phyloP scores from a whole-genome alignment of 2,329 filamentous ascomycete genomes.

The Graphilbum ipis-grandicollis region DNA sequence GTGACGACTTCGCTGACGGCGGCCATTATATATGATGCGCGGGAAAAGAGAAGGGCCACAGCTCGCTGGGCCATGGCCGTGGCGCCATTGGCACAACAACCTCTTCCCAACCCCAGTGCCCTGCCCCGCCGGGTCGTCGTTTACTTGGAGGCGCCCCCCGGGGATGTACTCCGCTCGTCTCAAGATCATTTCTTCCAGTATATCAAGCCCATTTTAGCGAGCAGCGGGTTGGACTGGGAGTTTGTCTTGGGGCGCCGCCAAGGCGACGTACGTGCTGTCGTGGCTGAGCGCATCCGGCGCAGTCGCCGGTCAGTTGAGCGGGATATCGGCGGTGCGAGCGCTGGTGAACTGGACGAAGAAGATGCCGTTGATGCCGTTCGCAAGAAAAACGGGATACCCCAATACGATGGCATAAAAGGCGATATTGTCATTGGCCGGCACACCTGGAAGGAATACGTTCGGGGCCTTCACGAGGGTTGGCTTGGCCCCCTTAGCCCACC shows the following conservation, averaged over 20 bases:
- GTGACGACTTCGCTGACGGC: conserved; percentile 61
- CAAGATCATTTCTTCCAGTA: conserved; percentile 95
- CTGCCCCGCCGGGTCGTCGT: conserved; percentile 75
- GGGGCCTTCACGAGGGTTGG: conserved; percentile 92
- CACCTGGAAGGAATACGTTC: conserved; percentile 93
- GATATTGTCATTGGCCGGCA: conserved; percentile 83
- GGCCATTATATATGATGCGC: conserved; percentile 79
- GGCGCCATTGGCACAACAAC: conserved; percentile 64
- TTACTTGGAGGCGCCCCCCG: conserved; percentile 71
- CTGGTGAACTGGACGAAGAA: conserved; percentile 34
- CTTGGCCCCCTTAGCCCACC: conserved; percentile 72
- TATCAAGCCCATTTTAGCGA: conserved; percentile 79
- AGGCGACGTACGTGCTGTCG: conserved; percentile 76
- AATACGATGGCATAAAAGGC: conserved; percentile 59
- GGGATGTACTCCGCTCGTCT: conserved; percentile 66
- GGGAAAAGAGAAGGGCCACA: conserved; percentile 71
- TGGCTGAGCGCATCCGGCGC: conserved; percentile 74
- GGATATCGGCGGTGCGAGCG: conserved; percentile 18
- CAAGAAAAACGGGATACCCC: conserved; percentile 45
- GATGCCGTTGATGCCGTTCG: conserved; percentile 46
- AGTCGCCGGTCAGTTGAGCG: conserved; percentile 40
- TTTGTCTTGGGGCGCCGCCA: conserved; percentile 83
- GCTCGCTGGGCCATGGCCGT: conserved; percentile 77
- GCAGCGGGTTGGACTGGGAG: conserved; percentile 87
- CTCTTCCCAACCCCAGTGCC: conserved; percentile 46